Evolutionary conservation across 179 eudicot species (phyloP), one percentile per base, ranked within the genome.

Genomic region (Drosera spatulata): DNA sequence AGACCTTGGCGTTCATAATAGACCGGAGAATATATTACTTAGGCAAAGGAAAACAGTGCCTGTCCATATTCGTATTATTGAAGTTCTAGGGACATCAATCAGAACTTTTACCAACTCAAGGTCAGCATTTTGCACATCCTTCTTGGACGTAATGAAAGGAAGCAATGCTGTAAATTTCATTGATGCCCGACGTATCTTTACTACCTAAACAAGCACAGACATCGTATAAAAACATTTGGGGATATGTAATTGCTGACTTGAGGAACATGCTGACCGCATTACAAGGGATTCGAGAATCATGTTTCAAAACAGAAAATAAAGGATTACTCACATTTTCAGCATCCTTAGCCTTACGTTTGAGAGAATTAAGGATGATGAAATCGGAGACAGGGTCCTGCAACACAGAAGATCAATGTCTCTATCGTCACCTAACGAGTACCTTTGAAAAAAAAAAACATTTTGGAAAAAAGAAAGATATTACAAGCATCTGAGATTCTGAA

Each of bases 281-380:
- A 22, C 15, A 8, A 55, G 46, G 2, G 39, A 11, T 6, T 7
- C 5, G 47, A 43, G 7, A 54, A 5, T 9, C 41, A 56, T 45
- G 33, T 5, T 64, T 37, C 9, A 53, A 38, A 13, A 15, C 39
- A 53, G 46, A 55, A 50, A 65, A 39, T 22, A 65, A 41, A 48
- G 46, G 37, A 5, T 41, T 54, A 73, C 93, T 61, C 11, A 89
- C 97, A 14, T 76, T 82, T 65, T 91, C 87, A 61, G 91, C 81
- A 77, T 91, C 96, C 68, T 82, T 91, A 10, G 84, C 66, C 77
- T 88, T 91, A 44, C 88, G 82, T 76, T 91, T 91, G 63, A 91
- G 95, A 55, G 96, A 82, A 68, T 56, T 76, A 54, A 80, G 81
- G 57, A 91, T 83, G 42, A 91, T 78, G 74, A 71, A 73, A 70